Evolutionary conservation across 108 stramenopile genomes (phyloP).

Genomic region (Nannochloropsis oceanica): DNA sequence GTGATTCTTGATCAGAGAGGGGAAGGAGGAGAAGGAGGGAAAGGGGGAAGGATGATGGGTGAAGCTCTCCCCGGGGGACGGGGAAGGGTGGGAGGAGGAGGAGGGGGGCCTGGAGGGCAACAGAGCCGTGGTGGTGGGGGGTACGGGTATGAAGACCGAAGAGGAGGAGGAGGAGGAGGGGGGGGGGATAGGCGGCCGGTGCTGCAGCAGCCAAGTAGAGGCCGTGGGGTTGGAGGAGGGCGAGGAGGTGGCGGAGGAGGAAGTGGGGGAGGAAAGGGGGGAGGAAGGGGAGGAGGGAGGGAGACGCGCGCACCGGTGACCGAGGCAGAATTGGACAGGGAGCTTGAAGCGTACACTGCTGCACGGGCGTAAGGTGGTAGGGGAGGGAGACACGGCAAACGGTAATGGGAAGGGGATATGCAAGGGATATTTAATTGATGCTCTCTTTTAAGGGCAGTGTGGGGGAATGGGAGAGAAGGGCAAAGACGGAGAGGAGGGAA

Average conservation of each 20-base stretch:
- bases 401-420: too few species aligned
- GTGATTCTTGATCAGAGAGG: not conserved
- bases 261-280: not conserved
- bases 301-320: not conserved
- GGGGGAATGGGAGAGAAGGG: too few species aligned
- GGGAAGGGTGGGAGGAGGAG: not conserved
- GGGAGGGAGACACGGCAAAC: too few species aligned
- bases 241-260: not conserved
- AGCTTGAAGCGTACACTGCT: not conserved
- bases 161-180: too few species aligned
- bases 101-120: not conserved
- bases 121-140: too few species aligned
- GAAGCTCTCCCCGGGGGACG: not conserved
- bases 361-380: not conserved
- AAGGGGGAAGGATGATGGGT: not conserved
- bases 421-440: too few species aligned
- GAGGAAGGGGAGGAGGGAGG: not conserved
- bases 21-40: not conserved
- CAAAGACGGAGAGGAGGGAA: not conserved
- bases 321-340: not conserved
- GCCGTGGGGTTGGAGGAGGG: not conserved
- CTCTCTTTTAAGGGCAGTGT: too few species aligned
- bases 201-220: too few species aligned
- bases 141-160: too few species aligned
- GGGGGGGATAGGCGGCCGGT: too few species aligned